Evolutionary conservation across 208 protist species (phyloP), one percentile per base, ranked within the genome.

Genomic region (Acanthamoeba lenticulata): DNA sequence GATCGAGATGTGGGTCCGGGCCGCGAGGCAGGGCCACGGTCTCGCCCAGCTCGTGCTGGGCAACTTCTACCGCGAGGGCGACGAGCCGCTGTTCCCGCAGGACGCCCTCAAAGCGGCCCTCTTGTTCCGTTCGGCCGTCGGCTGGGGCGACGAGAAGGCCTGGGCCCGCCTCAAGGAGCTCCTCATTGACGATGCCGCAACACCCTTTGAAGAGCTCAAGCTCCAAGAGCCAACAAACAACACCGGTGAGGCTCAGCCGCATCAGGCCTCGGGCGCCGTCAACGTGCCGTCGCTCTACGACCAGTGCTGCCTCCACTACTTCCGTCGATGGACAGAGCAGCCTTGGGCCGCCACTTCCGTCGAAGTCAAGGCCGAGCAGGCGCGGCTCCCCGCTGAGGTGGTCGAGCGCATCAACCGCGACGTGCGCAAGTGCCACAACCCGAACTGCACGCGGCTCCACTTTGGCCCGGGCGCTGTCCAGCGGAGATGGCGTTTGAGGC

Each of bases 21-120:
- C 94, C 17, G 94, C 94, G 17, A 27, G 92, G 17, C 69, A 95
- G 65, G 94, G 94, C 74, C 88, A 95, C 89, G 93, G 42, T 34
- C 38, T 44, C 7, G 94, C 94, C 17, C 74, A 95, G 32, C 29
- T 81, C 60, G 34, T 65, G 24, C 94, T 95, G 74, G 94, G n/a
- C 60, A 89, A 72, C 40, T 95, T 29, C 62, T 77, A 95, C 92
- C 52, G 38, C 27, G 36, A 95, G 52, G 94, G 94, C 38, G 17
- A 34, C 29, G 60, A 81, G 13, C 19, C 1, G 21, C 29, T 62
- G 21, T 15, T 62, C 0, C 34, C 32, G 60, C 29, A 81, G 62
- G 62, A 93, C 60, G 0, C 27, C 15, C 29, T 83, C 32, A 62
- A 69, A 38, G 52, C 89, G 19, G 89, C 67, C 60, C 40, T 52